These are phyloP conservation scores for Agrocybe praecox DNA, from an alignment of 768 basidiomycete genomes.

Conservation along the genomic window DNA sequence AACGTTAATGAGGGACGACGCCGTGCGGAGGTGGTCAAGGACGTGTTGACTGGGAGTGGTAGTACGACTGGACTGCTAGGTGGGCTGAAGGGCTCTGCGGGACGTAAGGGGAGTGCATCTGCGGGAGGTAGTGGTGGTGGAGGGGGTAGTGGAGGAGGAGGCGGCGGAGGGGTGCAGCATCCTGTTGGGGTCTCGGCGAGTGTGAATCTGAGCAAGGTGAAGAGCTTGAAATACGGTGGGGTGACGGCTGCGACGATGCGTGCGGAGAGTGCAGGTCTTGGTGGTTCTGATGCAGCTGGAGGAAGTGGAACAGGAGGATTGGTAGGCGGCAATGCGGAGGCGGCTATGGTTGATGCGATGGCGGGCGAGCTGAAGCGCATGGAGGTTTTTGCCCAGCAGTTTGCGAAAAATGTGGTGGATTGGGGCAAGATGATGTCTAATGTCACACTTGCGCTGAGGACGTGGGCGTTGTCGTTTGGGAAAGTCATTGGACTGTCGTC, in stretches of 20 bases:
- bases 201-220: conserved; percentile 65
- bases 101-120: conserved; percentile 33
- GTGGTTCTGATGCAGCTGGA: conserved; percentile 16
- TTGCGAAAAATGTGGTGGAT: conserved; percentile 62
- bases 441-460: conserved; percentile 49
- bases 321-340: conserved; percentile 31
- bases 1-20: conserved; percentile 80
- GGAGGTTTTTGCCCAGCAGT: conserved; percentile 59
- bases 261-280: conserved; percentile 1
- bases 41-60: conserved; percentile 54
- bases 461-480: conserved; percentile 70
- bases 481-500: conserved; percentile 63
- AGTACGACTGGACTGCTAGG: conserved; percentile 7
- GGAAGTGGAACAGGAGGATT: not conserved
- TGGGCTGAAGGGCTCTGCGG: not conserved
- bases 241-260: conserved; percentile 27
- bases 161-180: conserved; percentile 7
- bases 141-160: no score
- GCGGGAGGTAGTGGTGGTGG: conserved; percentile 29
- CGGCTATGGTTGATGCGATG: conserved; percentile 54
- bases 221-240: conserved; percentile 44
- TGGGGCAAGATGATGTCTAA: conserved; percentile 61
- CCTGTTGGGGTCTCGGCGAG: conserved; percentile 51
- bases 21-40: conserved; percentile 77
- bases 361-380: conserved; percentile 58